These are phyloP conservation scores for Hypoxylon rickii DNA, from an alignment of 495 filamentous ascomycete genomes.

Conservation along the genomic window DNA sequence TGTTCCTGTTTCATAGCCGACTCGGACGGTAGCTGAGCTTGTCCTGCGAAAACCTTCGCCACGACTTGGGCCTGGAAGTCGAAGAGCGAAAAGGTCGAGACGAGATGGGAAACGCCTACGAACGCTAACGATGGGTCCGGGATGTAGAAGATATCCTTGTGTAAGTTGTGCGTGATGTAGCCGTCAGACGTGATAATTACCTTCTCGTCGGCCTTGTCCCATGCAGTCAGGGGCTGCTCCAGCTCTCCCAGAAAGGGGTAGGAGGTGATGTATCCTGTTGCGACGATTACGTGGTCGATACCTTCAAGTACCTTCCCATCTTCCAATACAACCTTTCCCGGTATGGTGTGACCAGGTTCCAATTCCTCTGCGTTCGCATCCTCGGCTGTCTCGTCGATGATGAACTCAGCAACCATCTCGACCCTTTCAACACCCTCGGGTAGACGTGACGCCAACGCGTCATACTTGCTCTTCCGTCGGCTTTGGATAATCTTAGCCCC, in stretches of 20 bases:
- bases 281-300: conserved; percentile 61
- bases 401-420: conserved; percentile 49
- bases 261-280: conserved; percentile 68
- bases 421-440: conserved; percentile 56
- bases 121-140: conserved; percentile 65
- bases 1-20: conserved; percentile 60
- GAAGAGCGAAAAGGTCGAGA: conserved; percentile 66
- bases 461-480: conserved; percentile 60
- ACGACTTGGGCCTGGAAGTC: conserved; percentile 68
- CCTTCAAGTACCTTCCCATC: conserved; percentile 49
- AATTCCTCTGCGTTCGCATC: conserved; percentile 19
- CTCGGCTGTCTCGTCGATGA: conserved; percentile 24
- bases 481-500: conserved; percentile 62
- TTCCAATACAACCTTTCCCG: conserved; percentile 35
- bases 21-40: conserved; percentile 52
- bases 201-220: conserved; percentile 49
- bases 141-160: conserved; percentile 71
- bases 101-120: conserved; percentile 64
- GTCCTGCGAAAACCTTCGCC: conserved; percentile 59
- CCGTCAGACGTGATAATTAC: conserved; percentile 64
- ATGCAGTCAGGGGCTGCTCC: conserved; percentile 42
- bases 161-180: conserved; percentile 66
- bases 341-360: conserved; percentile 22
- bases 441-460: conserved; percentile 54
- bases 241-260: conserved; percentile 61